These are phyloP conservation scores for Rhynchosporium agropyri DNA, from an alignment of 2,329 filamentous ascomycete species.

Conservation along the genomic window DNA sequence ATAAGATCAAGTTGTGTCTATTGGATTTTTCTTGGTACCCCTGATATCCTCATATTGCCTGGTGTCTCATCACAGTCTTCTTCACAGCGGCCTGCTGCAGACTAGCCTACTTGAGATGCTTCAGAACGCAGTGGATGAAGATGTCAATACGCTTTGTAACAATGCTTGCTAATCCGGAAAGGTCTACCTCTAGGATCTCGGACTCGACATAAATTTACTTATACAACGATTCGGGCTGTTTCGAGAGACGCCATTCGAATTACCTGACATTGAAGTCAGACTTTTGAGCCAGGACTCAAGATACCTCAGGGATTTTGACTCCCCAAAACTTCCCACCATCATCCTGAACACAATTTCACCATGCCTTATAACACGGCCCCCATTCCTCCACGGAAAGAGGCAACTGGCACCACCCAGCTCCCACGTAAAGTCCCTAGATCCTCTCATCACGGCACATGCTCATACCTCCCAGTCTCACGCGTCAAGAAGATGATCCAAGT, in stretches of 20 bases:
- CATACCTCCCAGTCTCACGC: constrained; percentile 68
- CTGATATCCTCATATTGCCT: neutral
- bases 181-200: no score
- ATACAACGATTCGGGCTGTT: neutral
- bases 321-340: neutral
- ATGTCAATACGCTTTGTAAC: no score
- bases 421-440: constrained; percentile 64
- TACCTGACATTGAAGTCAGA: neutral
- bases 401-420: constrained; percentile 81
- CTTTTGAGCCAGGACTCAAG: neutral
- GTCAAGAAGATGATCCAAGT: constrained; percentile 94
- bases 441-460: constrained; percentile 13
- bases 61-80: neutral
- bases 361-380: constrained; percentile 94
- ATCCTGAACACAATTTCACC: constrained; percentile 19
- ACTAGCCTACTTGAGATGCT: no score
- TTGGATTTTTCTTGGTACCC: no score
- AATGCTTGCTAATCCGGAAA: no score
- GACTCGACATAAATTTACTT: neutral
- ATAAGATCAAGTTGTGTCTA: neutral
- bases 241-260: neutral
- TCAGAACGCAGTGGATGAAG: no score
- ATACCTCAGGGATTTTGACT: neutral
- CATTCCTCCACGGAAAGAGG: constrained; percentile 77
- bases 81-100: no score